Evolutionary conservation across 371 early-diverging fungal genomes (phyloP), one percentile per base, ranked within the genome.

Genomic region (Mortierella sp.): DNA sequence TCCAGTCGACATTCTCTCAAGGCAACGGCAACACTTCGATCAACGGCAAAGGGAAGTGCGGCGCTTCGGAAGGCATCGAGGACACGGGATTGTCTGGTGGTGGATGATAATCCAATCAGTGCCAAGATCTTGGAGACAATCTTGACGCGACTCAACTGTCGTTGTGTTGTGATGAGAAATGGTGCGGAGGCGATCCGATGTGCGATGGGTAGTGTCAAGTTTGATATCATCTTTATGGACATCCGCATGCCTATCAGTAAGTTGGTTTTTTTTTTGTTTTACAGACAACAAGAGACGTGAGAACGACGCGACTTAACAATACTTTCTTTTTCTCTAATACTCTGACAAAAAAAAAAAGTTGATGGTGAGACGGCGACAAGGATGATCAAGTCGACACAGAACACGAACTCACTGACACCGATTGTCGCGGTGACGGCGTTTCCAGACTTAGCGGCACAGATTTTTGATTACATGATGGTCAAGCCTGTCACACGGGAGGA

Each of bases 351-450:
- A 11, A 34, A 34, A 4, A 34, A 81, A 89, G 94, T 96, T 60
- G 94, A 94, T 76, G 98, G 96, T 26, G 94, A 95, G 59, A 88
- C 91, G 28, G 96, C 95, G 0, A 89, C 96, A 1, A 87, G 95
- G 27, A 96, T 97, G 96, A 95, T 97, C 63, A 95, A 95, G 81
- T 92, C 94, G 6, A 94, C 95, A 1, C 93, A 90, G 62, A 96
- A 95, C 65, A 80, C 85, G 6, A 94, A 94, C 70, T 81, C 79
- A 23, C 68, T 83, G 15, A 93, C 93, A 3, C 92, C 94, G 2
- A 88, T 93, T 21, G 78, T 94, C 52, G 92, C 90, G 0, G 86
- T 93, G 6, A 88, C 90, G 0, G 90, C 91, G 0, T 93, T 92
- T 72, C 92, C 91, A 26, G 81, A 82, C 32, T 80, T 84, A 7